Base-by-base conservation (phyloP, 805 yeast genomes). In the Saturnispora gosingensis region DNA sequence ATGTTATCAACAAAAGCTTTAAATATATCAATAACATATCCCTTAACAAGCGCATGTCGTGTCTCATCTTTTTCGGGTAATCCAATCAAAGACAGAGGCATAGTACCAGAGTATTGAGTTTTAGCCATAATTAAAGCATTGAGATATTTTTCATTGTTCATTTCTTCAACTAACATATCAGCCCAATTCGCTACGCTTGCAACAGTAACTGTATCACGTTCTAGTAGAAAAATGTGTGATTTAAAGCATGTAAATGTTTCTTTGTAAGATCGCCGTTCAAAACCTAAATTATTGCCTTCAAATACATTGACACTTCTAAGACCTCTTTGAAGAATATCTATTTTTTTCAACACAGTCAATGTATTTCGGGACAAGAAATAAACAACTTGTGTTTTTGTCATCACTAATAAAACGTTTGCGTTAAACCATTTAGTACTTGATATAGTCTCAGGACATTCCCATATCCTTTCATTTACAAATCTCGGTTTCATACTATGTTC, bases 181-280 rank as follows among this genome's bases (percentile, higher is more conserved):
- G 83, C 87, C 96, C 89, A 88, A 57, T 75, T 80, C 2, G 80
- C 69, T 15, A 80, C 65, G 24, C 79, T 70, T 0, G 90, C 95
- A 2, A 82, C 72, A 5, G 68, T 67, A 43, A 80, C 60, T 52
- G 78, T 82, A 49, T 74, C 73, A 40, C 71, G 68, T 0, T 85
- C 85, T 48, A 82, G 58, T 1, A 80, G 51, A 58, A 81, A 75
- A 0, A 88, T 45, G 22, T 76, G 72, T 2, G 76, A 72, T 54
- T 71, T 77, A 53, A 67, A 70, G 0, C 69, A 61, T 50, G 59
- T 64, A 36, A 75, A 61, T 3, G 77, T 61, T 35, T 68, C 64
- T 32, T 52, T 24, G 45, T 59, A 68, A 9, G 52, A 51, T 11
- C 51, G 53, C 7, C 53, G 47, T 7, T 56, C 48, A 5, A 62